phyloP scores from a whole-genome alignment of 306 rosid species.

The Canavalia ensiformis region DNA sequence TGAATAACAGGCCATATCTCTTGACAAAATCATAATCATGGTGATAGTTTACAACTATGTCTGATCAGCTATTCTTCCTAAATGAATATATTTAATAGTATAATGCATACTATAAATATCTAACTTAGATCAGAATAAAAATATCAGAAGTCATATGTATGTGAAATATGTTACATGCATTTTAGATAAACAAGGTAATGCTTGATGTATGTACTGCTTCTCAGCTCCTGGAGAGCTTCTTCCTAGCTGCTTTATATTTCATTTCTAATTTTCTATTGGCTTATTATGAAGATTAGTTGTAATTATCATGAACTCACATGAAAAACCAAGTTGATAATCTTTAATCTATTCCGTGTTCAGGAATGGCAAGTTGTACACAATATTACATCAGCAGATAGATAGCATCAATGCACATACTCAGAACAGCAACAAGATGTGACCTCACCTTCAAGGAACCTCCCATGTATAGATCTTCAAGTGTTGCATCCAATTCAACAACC shows the following conservation, averaged over 20 bases:
- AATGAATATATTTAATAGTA: conserved; percentile 5
- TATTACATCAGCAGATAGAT: background rate
- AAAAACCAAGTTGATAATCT: conserved; percentile 32
- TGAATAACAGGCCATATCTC: conserved; percentile 11
- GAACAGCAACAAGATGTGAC: conserved; percentile 19
- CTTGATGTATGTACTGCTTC: conserved; percentile 2
- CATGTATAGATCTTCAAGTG: conserved; percentile 92
- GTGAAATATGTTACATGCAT: conserved; percentile 5
- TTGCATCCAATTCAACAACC: conserved; percentile 82
- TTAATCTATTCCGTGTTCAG: background rate
- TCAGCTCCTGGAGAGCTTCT: conserved; percentile 36
- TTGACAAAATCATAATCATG: background rate
- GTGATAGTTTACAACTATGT: conserved; percentile 27
- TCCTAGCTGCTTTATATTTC: conserved; percentile 1
- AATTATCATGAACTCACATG: conserved; percentile 1
- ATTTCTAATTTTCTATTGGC: conserved; percentile 15
- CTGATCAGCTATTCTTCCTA: conserved; percentile 3
- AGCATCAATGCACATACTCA: background rate
- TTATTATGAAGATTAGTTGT: background rate
- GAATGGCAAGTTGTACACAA: background rate
- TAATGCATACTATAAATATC: conserved; percentile 6
- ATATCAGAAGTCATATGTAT: conserved; percentile 14
- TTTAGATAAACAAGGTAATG: background rate
- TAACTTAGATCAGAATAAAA: background rate
- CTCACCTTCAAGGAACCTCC: conserved; percentile 95